phyloP scores from a whole-genome alignment of 495 filamentous ascomycete genomes.

The Aspergillus kassunensis region DNA sequence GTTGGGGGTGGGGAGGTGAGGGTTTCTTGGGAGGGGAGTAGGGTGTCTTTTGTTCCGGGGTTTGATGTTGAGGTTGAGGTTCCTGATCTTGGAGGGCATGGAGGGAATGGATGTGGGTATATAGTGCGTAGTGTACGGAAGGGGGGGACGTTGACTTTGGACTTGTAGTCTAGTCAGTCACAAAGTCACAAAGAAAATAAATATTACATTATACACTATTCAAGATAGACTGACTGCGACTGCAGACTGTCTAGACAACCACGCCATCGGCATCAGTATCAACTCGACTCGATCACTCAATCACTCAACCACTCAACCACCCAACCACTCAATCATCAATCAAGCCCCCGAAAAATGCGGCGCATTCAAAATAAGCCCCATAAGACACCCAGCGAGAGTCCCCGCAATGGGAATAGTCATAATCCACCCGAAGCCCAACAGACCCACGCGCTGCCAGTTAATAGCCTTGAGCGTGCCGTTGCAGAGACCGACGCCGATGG shows the following conservation, averaged over 20 bases:
- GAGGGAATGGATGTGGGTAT: neutral
- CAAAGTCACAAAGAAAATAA: too few species aligned
- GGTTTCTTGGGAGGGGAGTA: neutral
- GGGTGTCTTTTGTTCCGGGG: neutral
- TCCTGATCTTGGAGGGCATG: too few species aligned
- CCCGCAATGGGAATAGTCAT: conserved; percentile 61
- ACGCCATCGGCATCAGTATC: too few species aligned
- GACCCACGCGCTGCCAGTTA: conserved; percentile 59
- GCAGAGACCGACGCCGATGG: conserved; percentile 54
- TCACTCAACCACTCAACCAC: too few species aligned
- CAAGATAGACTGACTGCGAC: too few species aligned
- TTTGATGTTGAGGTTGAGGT: neutral
- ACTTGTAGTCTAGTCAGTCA: too few species aligned
- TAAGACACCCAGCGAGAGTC: conserved; percentile 54
- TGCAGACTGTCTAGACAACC: too few species aligned
- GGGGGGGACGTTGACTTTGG: neutral
- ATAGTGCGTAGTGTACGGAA: neutral
- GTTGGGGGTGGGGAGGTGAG: neutral
- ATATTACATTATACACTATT: too few species aligned
- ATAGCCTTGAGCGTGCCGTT: conserved; percentile 55
- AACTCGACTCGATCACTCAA: too few species aligned
- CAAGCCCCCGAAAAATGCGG: conserved; percentile 41
- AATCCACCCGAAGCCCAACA: conserved; percentile 55
- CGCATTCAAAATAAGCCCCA: conserved; percentile 59
- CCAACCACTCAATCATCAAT: too few species aligned